These are phyloP conservation scores for Trifolium repens DNA, from an alignment of 306 rosid genomes.

Conservation along the genomic window DNA sequence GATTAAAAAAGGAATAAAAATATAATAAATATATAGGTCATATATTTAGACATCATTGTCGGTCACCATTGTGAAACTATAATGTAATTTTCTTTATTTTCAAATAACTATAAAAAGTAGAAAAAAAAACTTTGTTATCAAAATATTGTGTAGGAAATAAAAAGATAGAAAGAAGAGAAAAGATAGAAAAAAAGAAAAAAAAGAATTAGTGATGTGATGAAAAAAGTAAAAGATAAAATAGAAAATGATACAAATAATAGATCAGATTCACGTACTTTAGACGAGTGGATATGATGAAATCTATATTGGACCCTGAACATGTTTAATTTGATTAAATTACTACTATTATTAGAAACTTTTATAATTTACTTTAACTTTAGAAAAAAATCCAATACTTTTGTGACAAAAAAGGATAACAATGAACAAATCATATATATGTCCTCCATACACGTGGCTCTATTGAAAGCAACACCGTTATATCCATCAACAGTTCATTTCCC, in stretches of 20 bases:
- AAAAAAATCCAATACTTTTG: conserved; percentile 39
- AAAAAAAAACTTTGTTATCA: not conserved
- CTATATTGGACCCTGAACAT: conserved; percentile 40
- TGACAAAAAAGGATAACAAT: conserved; percentile 33
- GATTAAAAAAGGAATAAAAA: no score
- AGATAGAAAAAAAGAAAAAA: not conserved
- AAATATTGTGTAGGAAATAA: not conserved
- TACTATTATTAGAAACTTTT: conserved; percentile 13
- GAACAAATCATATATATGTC: conserved; percentile 44
- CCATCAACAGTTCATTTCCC: conserved; percentile 40
- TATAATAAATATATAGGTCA: not conserved
- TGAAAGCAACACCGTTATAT: conserved; percentile 37
- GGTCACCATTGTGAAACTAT: not conserved
- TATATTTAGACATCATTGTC: not conserved
- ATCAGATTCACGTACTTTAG: conserved; percentile 37
- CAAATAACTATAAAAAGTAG: not conserved
- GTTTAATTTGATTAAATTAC: conserved; percentile 26
- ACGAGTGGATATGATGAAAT: conserved; percentile 49
- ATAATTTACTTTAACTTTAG: not conserved
- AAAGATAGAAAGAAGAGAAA: not conserved
- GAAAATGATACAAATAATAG: conserved; percentile 33
- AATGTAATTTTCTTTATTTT: not conserved
- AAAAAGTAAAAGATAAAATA: conserved; percentile 1
- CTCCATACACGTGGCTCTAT: conserved; percentile 39
- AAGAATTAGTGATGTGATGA: not conserved